Evolutionary conservation across 306 rosid genomes (phyloP), one percentile per base, ranked within the genome.

Genomic region (Styphnolobium japonicum): DNA sequence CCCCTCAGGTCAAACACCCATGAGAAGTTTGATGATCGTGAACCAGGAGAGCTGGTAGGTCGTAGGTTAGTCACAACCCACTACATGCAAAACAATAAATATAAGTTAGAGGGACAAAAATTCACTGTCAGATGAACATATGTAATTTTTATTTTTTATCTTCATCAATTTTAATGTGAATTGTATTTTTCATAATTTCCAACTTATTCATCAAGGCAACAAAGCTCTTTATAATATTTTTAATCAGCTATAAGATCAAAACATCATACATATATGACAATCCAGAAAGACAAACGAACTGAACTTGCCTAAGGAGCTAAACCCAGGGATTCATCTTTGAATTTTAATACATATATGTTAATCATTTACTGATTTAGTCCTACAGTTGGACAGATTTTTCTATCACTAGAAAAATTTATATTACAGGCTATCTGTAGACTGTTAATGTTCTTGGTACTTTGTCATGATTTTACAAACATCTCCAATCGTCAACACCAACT

Each of bases 11-110:
- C 94, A 77, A 95, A 91, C 52, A 55, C 84, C 98, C 98, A 95
- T 70, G 96, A 86, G 82, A 92, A 87, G 85, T 86, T 82, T 60
- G 88, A 83, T 10, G 87, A 39, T 31, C 58, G 70, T 53, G 92
- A 84, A 72, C 76, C 85, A 81, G 61, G 77, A 74, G 90, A 82
- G 77, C 72, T 61, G 66, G 87, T 77, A 79, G 94, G 88, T 66
- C 90, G 92, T 58, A 95, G 89, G 85, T 91, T 93, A 61, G 98
- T 93, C 85, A 90, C 96, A 63, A 95, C 98, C 97, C 98, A 95
- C 98, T 95, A 88, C 87, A 85, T 34, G 34, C 25, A 78, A 77
- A 45, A 76, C 49, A 68, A 76, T 34, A 10, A 23, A 39, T 63
- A 10, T 12, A 33, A 63, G 18, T 56, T 49, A 34, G 36, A 25